A percentile compares a stretch with the other conserved stretches of the same genome.
phyloP scores from a whole-genome alignment of 345 rosid genomes.

The Lepidium didymum region DNA sequence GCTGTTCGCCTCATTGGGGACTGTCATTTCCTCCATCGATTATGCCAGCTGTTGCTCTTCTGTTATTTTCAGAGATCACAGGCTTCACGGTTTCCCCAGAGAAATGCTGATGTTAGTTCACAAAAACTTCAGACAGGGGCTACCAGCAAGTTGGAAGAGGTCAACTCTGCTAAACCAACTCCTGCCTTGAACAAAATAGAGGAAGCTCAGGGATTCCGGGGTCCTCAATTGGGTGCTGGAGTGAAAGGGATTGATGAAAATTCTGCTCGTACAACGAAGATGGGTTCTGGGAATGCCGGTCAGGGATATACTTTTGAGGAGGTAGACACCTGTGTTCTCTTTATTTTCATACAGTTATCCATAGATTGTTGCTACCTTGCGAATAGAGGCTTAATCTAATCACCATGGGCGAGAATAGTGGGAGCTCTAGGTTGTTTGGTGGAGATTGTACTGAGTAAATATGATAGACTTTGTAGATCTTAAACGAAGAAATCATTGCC shows the following conservation, averaged over 20 bases:
- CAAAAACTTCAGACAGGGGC: slow-evolving; percentile 74
- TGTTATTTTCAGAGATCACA: slow-evolving; percentile 78
- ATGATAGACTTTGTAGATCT: not conserved
- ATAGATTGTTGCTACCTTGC: not conserved
- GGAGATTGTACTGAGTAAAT: not conserved
- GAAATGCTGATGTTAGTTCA: slow-evolving; percentile 54
- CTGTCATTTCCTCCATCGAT: slow-evolving; percentile 97
- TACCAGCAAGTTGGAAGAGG: slow-evolving; percentile 74
- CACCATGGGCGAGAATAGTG: slow-evolving; percentile 9
- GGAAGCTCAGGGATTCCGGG: slow-evolving; percentile 63
- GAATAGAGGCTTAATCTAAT: not conserved
- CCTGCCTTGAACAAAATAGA: slow-evolving; percentile 55
- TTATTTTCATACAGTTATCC: not conserved
- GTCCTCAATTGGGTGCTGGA: slow-evolving; percentile 59
- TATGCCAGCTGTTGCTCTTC: slow-evolving; percentile 93
- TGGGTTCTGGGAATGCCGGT: slow-evolving; percentile 96
- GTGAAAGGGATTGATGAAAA: slow-evolving; percentile 81
- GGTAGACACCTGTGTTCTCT: slow-evolving; percentile 36
- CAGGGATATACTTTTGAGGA: slow-evolving; percentile 99
- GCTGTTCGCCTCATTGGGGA: slow-evolving; percentile 99
- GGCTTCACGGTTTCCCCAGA: slow-evolving; percentile 61
- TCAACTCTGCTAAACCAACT: slow-evolving; percentile 55
- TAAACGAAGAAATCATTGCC: not conserved
- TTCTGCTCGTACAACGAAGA: slow-evolving; percentile 59
- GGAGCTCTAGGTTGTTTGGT: not conserved